Base-by-base conservation (phyloP, 768 basidiomycete species). In the Podaxis sp. region DNA sequence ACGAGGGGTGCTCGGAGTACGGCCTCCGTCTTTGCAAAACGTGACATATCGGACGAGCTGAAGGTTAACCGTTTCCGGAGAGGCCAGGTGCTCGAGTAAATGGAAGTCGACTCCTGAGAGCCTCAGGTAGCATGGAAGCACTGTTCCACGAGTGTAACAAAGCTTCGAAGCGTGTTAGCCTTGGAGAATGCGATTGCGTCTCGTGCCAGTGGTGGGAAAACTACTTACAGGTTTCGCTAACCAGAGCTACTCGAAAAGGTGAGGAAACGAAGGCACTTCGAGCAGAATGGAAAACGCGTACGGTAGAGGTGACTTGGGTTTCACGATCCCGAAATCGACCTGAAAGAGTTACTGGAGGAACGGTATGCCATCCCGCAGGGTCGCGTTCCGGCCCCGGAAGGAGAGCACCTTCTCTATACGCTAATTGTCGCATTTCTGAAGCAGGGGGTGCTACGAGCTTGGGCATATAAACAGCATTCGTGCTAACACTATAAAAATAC, bases 161-260 rank as follows among this genome's bases (percentile, higher is more conserved):
- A 70, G 65, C 71, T 72, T 20, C 24, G 38, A 28, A 6, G 2
- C 2, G n/a, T 44, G 24, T 24, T n/a, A 52, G 26, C 12, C 4
- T 46, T 3, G 37, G 6, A 52, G 6, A 46, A 15, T 12, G 22
- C 13, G 15, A 36, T 3, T 20, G 5, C 22, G 30, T n/a, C 7
- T 2, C 15, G 8, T 20, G 40, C 28, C 28, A 28, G 28, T 28
- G 4, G 28, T 28, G 6, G 28, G 28, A 28, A 28, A 28, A 28
- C 28, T 36, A 60, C 65, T 20, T 50, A 73, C 72, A 7, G 73
- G 73, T 6, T 61, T 65, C 2, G 71, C 71, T 17, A 72, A 57
- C n/a, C 66, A 71, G 22, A 74, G 64, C 70, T 72, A 52, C 4
- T 48, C 28, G 22, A 44, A 36, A 38, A 50, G 7, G 44, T 49